A percentile compares a stretch with the other conserved stretches of the same genome.
These are phyloP conservation scores for Goffeauzyma gilvescens DNA, from an alignment of 768 basidiomycete species.

Conservation along the genomic window DNA sequence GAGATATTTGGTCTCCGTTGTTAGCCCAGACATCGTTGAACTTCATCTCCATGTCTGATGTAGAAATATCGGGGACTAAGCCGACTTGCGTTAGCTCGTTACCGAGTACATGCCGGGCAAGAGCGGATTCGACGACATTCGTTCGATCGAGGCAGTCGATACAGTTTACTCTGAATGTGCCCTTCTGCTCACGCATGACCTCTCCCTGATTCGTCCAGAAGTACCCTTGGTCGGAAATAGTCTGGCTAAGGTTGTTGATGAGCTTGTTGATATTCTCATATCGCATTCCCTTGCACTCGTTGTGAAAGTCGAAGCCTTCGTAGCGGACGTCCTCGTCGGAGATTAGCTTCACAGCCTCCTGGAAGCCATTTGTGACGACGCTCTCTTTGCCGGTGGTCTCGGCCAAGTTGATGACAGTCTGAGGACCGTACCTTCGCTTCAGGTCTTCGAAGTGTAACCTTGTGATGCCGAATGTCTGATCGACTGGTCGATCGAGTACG, in stretches of 20 bases:
- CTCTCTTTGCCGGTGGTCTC: conserved; percentile 81
- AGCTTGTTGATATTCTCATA: conserved; percentile 80
- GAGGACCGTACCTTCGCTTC: conserved; percentile 52
- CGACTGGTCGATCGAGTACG: conserved; percentile 53
- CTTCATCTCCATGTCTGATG: conserved; percentile 18
- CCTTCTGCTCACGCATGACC: conserved; percentile 61
- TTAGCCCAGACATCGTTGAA: conserved; percentile 70
- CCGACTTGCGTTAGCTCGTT: conserved; percentile 34
- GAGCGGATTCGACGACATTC: conserved; percentile 86
- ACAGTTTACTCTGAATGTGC: conserved; percentile 77
- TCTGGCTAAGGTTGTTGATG: conserved; percentile 47
- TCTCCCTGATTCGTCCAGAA: conserved; percentile 58
- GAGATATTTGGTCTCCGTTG: conserved; percentile 86
- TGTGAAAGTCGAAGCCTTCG: conserved; percentile 66
- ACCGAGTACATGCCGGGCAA: conserved; percentile 58
- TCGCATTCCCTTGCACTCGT: conserved; percentile 45
- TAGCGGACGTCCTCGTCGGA: conserved; percentile 28
- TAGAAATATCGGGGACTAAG: conserved; percentile 36
- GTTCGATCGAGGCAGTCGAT: conserved; percentile 91
- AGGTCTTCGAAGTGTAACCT: conserved; percentile 54
- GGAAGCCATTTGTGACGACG: conserved; percentile 56
- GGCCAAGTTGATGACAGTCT: conserved; percentile 69
- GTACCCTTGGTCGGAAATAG: conserved; percentile 70
- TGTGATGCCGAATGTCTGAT: conserved; percentile 51
- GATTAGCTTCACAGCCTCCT: conserved; percentile 45